Evolutionary conservation across 441 rosid genomes (phyloP), one percentile per base, ranked within the genome.

Genomic region (Hypseocharis bilobata): DNA sequence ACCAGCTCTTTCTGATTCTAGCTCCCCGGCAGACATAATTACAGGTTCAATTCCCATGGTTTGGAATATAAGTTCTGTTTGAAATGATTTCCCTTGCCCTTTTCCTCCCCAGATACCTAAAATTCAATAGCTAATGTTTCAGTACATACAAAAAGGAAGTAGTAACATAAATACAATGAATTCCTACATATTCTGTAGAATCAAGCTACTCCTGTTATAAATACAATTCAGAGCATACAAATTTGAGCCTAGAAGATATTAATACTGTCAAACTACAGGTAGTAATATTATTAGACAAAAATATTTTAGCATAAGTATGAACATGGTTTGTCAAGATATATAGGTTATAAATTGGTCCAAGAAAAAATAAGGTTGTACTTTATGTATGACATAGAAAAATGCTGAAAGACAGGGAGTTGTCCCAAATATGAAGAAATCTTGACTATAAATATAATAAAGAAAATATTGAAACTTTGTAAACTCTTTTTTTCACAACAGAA

Each of bases 61-160:
- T 74, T 84, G 93, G 76, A 92, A 92, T 73, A 92, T 83, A 67
- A 92, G 89, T 77, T 89, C 98, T 1, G 98, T 88, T 82, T 92
- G 96, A 79, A 92, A 89, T 66, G 98, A 83, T 76, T 92, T 89
- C 56, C 98, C 98, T 77, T 92, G 96, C 32, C 98, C 98, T 81
- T 92, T 92, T 70, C 98, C 98, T 76, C 98, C 98, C 98, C 96
- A 92, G 5, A 89, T 83, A 76, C 98, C 98, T 92, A 71, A 25
- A 63, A 54, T 13, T 57, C 58, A 70, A 20, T 20, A 63, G 32
- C 4, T n/a, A 22, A 70, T 49, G 26, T 62, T 60, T 65, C 63
- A 68, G 64, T 42, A 60, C 3, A 63, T 16, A 16, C 23, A 54
- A 23, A 54, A 54, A 34, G 40, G 40, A 32, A 54, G 2, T 13